A percentile compares a stretch with the other conserved stretches of the same genome.
These are phyloP conservation scores for Daldinia eschscholtzii DNA, from an alignment of 2,329 filamentous ascomycete species.

Conservation along the genomic window DNA sequence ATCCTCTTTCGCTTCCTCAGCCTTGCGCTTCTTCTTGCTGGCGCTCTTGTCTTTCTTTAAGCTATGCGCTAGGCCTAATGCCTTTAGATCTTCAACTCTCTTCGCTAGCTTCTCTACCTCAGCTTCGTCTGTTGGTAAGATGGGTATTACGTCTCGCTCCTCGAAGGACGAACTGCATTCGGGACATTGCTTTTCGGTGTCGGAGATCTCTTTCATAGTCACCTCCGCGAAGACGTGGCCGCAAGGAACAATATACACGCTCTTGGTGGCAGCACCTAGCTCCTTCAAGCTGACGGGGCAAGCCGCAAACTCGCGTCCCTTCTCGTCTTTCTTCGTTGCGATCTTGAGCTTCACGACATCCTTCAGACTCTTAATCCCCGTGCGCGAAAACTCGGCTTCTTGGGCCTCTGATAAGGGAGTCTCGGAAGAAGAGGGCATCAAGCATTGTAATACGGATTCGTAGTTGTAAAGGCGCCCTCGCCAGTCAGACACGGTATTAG, in stretches of 20 bases:
- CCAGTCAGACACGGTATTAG: conserved; percentile 86
- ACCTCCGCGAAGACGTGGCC: conserved; percentile 93
- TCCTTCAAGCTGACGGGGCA: conserved; percentile 91
- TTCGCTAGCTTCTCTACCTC: conserved; percentile 77
- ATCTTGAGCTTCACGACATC: conserved; percentile 92
- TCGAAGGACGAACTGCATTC: conserved; percentile 83
- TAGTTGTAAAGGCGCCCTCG: conserved; percentile 93
- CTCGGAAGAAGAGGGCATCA: conserved; percentile 75
- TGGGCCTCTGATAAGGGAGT: conserved; percentile 60
- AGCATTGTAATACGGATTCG: conserved; percentile 80
- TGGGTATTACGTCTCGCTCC: conserved; percentile 81
- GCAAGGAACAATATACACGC: conserved; percentile 93
- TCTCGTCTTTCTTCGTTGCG: conserved; percentile 59
- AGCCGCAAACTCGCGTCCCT: conserved; percentile 70
- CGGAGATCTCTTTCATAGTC: conserved; percentile 81
- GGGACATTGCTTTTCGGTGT: conserved; percentile 65
- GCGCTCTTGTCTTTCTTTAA: conserved; percentile 81
- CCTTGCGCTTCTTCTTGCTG: conserved; percentile 73
- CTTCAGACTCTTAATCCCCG: conserved; percentile 81
- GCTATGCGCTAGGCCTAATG: conserved; percentile 83
- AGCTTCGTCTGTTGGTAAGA: conserved; percentile 77
- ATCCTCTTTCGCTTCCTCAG: conserved; percentile 54
- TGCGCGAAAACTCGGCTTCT: conserved; percentile 58
- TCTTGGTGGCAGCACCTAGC: conserved; percentile 81
- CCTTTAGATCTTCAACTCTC: conserved; percentile 76